phyloP scores from a whole-genome alignment of 257 asterid genomes.

The Fraxinus cuspidata region DNA sequence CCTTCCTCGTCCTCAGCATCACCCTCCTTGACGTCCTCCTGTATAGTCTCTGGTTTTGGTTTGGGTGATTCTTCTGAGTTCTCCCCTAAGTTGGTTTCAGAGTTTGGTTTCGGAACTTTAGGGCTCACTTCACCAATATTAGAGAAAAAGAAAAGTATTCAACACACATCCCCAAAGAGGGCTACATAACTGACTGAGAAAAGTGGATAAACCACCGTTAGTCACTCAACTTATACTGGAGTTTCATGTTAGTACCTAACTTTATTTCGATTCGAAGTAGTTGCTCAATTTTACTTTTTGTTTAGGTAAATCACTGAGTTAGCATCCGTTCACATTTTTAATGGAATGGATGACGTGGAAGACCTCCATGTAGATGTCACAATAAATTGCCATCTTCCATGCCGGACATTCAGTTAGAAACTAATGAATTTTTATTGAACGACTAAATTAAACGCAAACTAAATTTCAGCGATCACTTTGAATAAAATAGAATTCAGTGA shows the following conservation, averaged over 20 bases:
- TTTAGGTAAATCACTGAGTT: not conserved
- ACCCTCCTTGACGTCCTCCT: slow-evolving; percentile 83
- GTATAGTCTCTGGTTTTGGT: slow-evolving; percentile 75
- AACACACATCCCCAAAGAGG: not conserved
- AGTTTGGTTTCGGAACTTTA: slow-evolving; percentile 20
- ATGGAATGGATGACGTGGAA: not conserved
- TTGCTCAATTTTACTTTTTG: not conserved
- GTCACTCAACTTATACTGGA: not conserved
- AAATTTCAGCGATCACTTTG: not conserved
- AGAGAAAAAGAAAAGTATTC: not conserved
- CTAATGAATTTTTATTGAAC: not conserved
- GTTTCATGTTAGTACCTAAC: not conserved
- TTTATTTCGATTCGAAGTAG: not conserved
- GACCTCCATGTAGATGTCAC: not conserved
- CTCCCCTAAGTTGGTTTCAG: slow-evolving; percentile 47
- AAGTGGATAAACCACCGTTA: not conserved
- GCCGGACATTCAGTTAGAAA: not conserved
- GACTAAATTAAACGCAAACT: not conserved
- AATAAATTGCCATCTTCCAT: not conserved
- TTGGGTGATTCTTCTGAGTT: slow-evolving; percentile 62
- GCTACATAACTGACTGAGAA: not conserved
- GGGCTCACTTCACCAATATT: slow-evolving; percentile 53
- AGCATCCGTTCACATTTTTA: not conserved
- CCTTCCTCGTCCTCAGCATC: slow-evolving; percentile 93
- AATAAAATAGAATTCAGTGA: not conserved